Conservation (phyloP, 2,329 filamentous ascomycete species). For the Aspergillus melleus region DNA sequence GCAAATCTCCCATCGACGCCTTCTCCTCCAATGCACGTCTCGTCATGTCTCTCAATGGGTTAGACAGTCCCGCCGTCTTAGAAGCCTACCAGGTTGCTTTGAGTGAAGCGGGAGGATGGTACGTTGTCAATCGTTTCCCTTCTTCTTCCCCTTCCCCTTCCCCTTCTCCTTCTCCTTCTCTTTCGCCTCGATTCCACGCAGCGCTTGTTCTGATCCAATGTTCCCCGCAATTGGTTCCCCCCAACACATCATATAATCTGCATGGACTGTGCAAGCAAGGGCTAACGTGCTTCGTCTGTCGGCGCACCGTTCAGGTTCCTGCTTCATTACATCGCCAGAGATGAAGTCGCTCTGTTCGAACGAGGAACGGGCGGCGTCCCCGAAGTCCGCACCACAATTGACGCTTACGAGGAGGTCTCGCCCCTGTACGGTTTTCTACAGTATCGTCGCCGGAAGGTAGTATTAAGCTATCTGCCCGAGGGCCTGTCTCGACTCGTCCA, state of each 20-base stretch:
- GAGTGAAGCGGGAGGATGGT: slow-evolving; percentile 92
- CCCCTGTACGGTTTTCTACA: slow-evolving; percentile 90
- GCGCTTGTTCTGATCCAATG: background rate
- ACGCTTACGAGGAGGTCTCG: slow-evolving; percentile 76
- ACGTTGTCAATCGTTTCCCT: slow-evolving; percentile 41
- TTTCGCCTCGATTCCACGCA: no score
- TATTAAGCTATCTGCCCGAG: slow-evolving; percentile 91
- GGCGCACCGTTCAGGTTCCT: slow-evolving; percentile 69
- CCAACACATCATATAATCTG: background rate
- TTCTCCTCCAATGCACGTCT: slow-evolving; percentile 36
- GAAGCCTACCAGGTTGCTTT: slow-evolving; percentile 80
- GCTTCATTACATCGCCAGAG: slow-evolving; percentile 84
- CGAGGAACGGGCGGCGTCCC: slow-evolving; percentile 78
- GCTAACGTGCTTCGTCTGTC: background rate
- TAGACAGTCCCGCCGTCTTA: slow-evolving; percentile 77
- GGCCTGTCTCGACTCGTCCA: slow-evolving; percentile 87
- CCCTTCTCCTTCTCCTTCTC: background rate
- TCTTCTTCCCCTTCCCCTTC: background rate
- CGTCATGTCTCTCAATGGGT: slow-evolving; percentile 90
- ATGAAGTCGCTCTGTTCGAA: slow-evolving; percentile 77
- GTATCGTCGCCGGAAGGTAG: slow-evolving; percentile 83
- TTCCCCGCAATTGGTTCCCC: slow-evolving; percentile 10
- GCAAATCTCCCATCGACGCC: background rate
- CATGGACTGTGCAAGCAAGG: no score
- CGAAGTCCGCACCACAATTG: slow-evolving; percentile 77